phyloP scores from a whole-genome alignment of 306 rosid species.

The Lathyrus tuberosus region DNA sequence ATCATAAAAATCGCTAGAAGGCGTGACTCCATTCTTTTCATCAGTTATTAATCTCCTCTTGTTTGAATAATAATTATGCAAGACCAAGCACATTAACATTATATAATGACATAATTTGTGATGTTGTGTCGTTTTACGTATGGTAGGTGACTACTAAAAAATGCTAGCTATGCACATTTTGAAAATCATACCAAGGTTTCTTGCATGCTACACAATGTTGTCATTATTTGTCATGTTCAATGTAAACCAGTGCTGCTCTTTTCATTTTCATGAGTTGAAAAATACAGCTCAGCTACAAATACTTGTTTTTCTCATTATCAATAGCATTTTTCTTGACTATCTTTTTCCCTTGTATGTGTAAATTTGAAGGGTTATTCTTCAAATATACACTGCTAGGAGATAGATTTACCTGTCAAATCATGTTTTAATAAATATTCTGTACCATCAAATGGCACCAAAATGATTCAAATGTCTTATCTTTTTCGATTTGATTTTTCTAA shows the following conservation, averaged over 20 bases:
- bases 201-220: constrained; percentile 60
- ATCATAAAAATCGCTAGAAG: constrained; percentile 47
- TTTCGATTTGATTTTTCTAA: constrained; percentile 35
- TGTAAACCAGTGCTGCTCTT: constrained; percentile 34
- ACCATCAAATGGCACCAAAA: constrained; percentile 12
- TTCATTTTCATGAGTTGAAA: constrained; percentile 48
- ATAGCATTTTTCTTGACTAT: constrained; percentile 19
- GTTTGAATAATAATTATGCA: constrained; percentile 27
- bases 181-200: constrained; percentile 46
- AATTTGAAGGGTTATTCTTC: constrained; percentile 15
- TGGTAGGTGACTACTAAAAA: constrained; percentile 55
- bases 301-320: constrained; percentile 17
- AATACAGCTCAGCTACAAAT: constrained; percentile 50
- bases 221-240: constrained; percentile 34
- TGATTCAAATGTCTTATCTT: constrained; percentile 48
- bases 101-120: constrained; percentile 41
- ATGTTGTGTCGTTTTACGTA: constrained; percentile 53
- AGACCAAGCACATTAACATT: constrained; percentile 39
- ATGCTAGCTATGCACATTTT: constrained; percentile 38
- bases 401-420: constrained; percentile 5
- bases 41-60: constrained; percentile 9
- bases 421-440: constrained; percentile 1
- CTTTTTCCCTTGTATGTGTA: constrained; percentile 15
- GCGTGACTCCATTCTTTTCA: constrained; percentile 46
- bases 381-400: background rate